Percentiles rank a stretch among this genome's conserved stretches.
Conservation (phyloP, 1,284 basidiomycete genomes). For the Pseudozyma pruni region DNA sequence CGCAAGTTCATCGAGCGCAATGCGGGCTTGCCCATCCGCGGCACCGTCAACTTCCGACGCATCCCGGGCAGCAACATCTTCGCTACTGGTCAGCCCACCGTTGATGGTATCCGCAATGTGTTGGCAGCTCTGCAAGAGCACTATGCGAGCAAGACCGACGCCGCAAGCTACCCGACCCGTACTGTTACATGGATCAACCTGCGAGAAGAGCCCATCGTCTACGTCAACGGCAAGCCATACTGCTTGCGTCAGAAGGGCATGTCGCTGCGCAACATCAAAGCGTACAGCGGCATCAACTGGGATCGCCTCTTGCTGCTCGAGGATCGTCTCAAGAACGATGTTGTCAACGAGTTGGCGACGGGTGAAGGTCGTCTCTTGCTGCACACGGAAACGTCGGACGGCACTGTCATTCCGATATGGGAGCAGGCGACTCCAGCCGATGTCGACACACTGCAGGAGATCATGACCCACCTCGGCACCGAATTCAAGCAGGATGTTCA, state of each 20-base stretch:
- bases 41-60: constrained; percentile 93
- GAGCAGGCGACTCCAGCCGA: constrained; percentile 84
- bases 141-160: constrained; percentile 33
- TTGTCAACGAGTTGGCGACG: constrained; percentile 80
- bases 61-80: constrained; percentile 81
- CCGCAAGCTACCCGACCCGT: constrained; percentile 19
- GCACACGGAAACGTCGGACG: constrained; percentile 88
- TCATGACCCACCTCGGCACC: constrained; percentile 74
- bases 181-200: constrained; percentile 89
- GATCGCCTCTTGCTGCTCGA: constrained; percentile 71
- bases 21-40: constrained; percentile 73
- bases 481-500: constrained; percentile 70
- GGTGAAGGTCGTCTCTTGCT: constrained; percentile 89
- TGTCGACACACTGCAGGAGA: constrained; percentile 86
- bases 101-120: constrained; percentile 87
- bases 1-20: constrained; percentile 57
- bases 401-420: constrained; percentile 93
- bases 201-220: constrained; percentile 87
- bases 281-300: constrained; percentile 65
- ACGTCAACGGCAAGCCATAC: constrained; percentile 81
- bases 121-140: constrained; percentile 70
- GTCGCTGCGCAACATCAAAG: constrained; percentile 64
- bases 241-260: constrained; percentile 69
- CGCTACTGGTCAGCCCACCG: constrained; percentile 81
- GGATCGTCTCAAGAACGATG: constrained; percentile 89